Base-by-base conservation (phyloP, 1,284 basidiomycete genomes). In the Austroboletus rostrupii region DNA sequence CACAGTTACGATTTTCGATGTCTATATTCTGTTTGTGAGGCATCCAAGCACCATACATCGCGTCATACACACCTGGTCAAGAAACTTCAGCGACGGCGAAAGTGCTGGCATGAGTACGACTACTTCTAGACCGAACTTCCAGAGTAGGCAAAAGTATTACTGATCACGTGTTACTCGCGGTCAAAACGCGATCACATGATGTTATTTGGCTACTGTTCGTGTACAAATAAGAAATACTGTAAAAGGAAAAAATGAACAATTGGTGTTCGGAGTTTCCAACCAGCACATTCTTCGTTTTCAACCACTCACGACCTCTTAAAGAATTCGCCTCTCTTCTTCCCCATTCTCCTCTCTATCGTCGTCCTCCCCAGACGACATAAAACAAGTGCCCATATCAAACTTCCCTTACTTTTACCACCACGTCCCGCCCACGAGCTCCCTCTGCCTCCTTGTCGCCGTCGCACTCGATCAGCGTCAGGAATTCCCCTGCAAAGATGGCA, bases 371-470 rank as follows among this genome's bases (percentile, higher is more conserved):
- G 64, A 53, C 53, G 63, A 55, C 53, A 13, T 32, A 23, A 13
- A 32, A 46, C 43, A 20, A 43, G 32, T n/a, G 13, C 32, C 45
- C n/a, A n/a, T 37, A 43, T 47, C 43, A 38, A 53, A 54, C 57
- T 51, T 50, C 51, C 54, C 59, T 58, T 65, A 69, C 74, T 85
- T 74, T 67, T 79, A 28, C 83, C 79, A 85, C 87, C 71, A 80
- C 81, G 63, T 73, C 80, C 66, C 78, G 76, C 58, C 69, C 80
- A 60, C 70, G 66, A 53, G 76, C 77, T 49, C 72, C 81, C 52
- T 78, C 83, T 9, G 52, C 50, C 57, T 87, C 85, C 76, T 75
- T 89, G 78, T 89, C 87, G 79, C 85, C 87, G 63, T 79, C 77
- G 64, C 81, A 83, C 68, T 85, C 84, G 64, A 64, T 78, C 44